phyloP scores from a whole-genome alignment of 2,329 filamentous ascomycete species.

The Ophioceras dolichostomum region DNA sequence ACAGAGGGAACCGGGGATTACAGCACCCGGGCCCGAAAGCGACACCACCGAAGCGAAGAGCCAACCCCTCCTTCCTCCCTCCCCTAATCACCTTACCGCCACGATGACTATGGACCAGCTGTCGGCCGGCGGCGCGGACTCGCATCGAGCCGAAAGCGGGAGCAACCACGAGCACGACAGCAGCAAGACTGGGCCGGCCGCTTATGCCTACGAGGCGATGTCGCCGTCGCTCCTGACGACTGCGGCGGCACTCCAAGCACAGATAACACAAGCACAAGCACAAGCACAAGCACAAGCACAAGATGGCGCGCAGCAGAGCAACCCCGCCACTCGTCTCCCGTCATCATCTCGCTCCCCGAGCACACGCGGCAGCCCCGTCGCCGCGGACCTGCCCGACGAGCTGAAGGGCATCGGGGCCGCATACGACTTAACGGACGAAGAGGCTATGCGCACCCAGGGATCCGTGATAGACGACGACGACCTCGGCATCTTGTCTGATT shows the following conservation, averaged over 20 bases:
- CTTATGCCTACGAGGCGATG: too few species aligned
- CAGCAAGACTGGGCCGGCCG: too few species aligned
- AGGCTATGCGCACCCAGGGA: neutral
- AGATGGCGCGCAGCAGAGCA: too few species aligned
- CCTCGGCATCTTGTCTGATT: neutral
- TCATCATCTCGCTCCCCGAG: neutral
- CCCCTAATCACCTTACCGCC: too few species aligned
- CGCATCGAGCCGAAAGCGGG: neutral
- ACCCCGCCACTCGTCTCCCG: too few species aligned
- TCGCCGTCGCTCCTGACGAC: too few species aligned
- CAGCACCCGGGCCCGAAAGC: constrained; percentile 7
- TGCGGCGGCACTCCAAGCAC: too few species aligned
- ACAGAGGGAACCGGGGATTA: constrained; percentile 6
- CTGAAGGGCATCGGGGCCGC: constrained; percentile 4
- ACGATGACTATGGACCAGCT: too few species aligned
- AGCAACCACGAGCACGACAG: neutral
- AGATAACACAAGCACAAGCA: too few species aligned
- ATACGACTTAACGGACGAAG: constrained; percentile 3
- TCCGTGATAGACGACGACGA: constrained; percentile 3
- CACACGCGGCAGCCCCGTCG: neutral
- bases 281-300: too few species aligned
- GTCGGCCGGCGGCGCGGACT: neutral
- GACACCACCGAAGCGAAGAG: constrained; percentile 1
- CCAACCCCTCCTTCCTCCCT: too few species aligned
- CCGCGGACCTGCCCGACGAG: constrained; percentile 2